phyloP scores from a whole-genome alignment of 2,329 filamentous ascomycete genomes.

The Pseudocercospora vitis region DNA sequence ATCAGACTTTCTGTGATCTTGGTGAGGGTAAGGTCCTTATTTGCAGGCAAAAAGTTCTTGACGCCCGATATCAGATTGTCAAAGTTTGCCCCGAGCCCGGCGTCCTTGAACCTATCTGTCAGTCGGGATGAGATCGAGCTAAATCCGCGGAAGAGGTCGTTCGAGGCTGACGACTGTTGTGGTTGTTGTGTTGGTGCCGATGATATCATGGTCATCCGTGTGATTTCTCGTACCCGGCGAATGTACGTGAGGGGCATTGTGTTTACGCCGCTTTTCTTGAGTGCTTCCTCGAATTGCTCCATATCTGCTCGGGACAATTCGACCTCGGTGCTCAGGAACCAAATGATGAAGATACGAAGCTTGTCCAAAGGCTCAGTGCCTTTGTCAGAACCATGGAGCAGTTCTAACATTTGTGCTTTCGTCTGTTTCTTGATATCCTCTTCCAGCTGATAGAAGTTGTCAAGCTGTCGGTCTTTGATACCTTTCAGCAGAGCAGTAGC shows the following conservation, averaged over 20 bases:
- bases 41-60: conserved; percentile 95
- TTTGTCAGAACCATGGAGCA: conserved; percentile 77
- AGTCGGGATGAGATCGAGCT: conserved; percentile 87
- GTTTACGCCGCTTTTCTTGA: conserved; percentile 73
- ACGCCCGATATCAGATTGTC: conserved; percentile 93
- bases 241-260: conserved; percentile 79
- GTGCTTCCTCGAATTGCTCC: conserved; percentile 79
- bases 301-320: conserved; percentile 81
- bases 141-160: conserved; percentile 89
- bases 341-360: conserved; percentile 91
- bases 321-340: conserved; percentile 90
- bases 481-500: conserved; percentile 75
- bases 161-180: conserved; percentile 60
- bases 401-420: conserved; percentile 82
- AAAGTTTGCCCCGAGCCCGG: conserved; percentile 81
- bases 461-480: conserved; percentile 91
- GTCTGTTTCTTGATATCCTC: conserved; percentile 90
- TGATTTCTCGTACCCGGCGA: conserved; percentile 86
- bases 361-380: conserved; percentile 85
- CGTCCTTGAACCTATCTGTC: conserved; percentile 91
- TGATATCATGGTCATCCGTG: conserved; percentile 96
- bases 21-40: conserved; percentile 92
- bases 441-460: conserved; percentile 94
- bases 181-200: conserved; percentile 68
- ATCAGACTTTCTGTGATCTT: conserved; percentile 98